These are phyloP conservation scores for Geotrichum bryndzae DNA, from an alignment of 1,139 yeast genomes.

Conservation along the genomic window DNA sequence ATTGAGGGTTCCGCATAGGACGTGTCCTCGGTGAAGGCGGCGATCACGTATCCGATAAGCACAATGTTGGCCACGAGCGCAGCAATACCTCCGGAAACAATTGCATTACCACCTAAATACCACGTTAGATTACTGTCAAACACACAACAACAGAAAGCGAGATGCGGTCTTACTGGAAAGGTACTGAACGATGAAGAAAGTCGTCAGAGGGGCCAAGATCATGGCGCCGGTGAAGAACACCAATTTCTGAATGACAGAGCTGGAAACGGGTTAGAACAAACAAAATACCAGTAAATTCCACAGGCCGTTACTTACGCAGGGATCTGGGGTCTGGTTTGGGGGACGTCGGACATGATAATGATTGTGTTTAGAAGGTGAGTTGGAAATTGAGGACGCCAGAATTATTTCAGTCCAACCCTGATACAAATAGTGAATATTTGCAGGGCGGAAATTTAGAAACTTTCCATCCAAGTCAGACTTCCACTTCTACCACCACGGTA, in stretches of 20 bases:
- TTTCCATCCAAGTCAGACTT: neutral
- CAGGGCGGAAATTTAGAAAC: neutral
- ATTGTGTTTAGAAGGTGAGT: neutral
- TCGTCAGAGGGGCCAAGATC: slow-evolving; percentile 68
- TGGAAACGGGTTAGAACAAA: slow-evolving; percentile 24
- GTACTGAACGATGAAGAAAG: slow-evolving; percentile 64
- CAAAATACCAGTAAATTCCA: neutral
- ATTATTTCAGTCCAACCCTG: neutral
- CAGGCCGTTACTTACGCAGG: slow-evolving; percentile 10
- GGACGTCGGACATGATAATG: neutral
- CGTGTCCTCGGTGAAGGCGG: slow-evolving; percentile 81
- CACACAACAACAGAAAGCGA: neutral
- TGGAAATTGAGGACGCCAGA: neutral
- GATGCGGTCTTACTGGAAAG: slow-evolving; percentile 34
- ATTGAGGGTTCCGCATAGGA: slow-evolving; percentile 34
- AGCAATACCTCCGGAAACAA: slow-evolving; percentile 83
- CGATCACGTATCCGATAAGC: slow-evolving; percentile 75
- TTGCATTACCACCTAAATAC: slow-evolving; percentile 46
- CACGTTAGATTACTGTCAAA: neutral
- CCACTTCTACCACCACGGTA: neutral
- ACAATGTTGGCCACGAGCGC: slow-evolving; percentile 85
- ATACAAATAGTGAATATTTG: neutral
- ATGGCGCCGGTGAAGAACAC: slow-evolving; percentile 83
- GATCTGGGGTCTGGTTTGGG: slow-evolving; percentile 6
- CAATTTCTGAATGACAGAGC: slow-evolving; percentile 64